Conservation (phyloP, 2,329 filamentous ascomycete genomes). For the Tympanopsis confertula region DNA sequence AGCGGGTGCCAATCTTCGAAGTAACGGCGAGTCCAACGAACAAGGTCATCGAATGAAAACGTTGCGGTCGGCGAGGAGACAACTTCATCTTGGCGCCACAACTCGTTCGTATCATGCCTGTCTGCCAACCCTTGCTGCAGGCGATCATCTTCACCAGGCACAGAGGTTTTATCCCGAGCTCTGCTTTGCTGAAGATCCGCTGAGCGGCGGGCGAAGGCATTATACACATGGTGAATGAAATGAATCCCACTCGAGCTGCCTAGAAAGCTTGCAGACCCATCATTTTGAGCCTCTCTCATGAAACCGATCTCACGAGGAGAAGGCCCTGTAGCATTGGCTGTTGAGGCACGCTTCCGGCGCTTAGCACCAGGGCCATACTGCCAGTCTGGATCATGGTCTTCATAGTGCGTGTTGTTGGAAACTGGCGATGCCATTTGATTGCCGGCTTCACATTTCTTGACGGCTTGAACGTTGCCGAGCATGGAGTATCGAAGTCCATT, state of each 20-base stretch:
- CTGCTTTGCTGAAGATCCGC: conserved; percentile 15
- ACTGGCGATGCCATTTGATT: too few relatives aligned
- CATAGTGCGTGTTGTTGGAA: background rate
- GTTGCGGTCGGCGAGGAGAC: conserved; percentile 4
- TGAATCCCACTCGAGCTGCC: conserved; percentile 47
- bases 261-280: conserved; percentile 37
- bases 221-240: conserved; percentile 42
- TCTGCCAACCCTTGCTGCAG: conserved; percentile 16
- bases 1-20: conserved; percentile 46
- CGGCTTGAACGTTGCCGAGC: background rate
- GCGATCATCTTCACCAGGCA: conserved; percentile 46
- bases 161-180: conserved; percentile 22
- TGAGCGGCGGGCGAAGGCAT: conserved; percentile 24
- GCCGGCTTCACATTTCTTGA: background rate
- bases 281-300: conserved; percentile 35
- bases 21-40: conserved; percentile 37
- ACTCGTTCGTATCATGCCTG: conserved; percentile 8
- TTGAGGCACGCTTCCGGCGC: conserved; percentile 12
- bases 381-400: background rate
- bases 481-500: background rate
- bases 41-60: conserved; percentile 32
- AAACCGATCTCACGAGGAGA: conserved; percentile 28
- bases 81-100: conserved; percentile 25
- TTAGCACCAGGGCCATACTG: conserved; percentile 8
- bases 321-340: background rate